phyloP scores from a whole-genome alignment of 352 stramenopile species.

The Globisporangium paddicum region DNA sequence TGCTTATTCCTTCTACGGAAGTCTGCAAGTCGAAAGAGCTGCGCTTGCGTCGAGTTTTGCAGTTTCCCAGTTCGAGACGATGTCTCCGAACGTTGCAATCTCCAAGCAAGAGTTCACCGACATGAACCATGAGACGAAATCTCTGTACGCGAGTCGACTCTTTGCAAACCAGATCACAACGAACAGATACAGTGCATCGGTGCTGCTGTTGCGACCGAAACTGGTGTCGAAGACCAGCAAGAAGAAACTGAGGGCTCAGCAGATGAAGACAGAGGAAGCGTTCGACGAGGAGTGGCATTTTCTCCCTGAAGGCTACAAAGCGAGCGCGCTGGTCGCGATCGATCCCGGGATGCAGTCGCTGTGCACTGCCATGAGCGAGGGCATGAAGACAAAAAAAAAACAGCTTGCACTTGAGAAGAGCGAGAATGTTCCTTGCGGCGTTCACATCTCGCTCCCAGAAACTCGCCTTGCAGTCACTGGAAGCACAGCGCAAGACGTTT shows the following conservation, averaged over 20 bases:
- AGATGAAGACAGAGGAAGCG: neutral
- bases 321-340: neutral
- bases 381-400: neutral
- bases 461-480: too few relatives aligned
- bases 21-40: neutral
- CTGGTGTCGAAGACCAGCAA: neutral
- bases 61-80: neutral
- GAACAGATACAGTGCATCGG: neutral
- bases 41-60: neutral
- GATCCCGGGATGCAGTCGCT: conserved; percentile 10
- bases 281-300: neutral
- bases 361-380: conserved; percentile 4
- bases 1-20: neutral
- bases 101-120: neutral
- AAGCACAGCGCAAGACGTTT: too few relatives aligned
- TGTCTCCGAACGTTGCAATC: neutral
- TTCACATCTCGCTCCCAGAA: too few relatives aligned
- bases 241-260: too few relatives aligned
- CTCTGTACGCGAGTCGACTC: neutral
- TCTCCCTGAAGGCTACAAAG: neutral
- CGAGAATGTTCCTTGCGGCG: too few relatives aligned
- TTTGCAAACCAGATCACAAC: conserved; percentile 8
- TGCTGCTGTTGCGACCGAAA: conserved; percentile 1
- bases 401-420: too few relatives aligned
- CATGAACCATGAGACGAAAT: neutral